Base-by-base conservation (phyloP, 345 rosid genomes). In the Capsella bursapastoris region DNA sequence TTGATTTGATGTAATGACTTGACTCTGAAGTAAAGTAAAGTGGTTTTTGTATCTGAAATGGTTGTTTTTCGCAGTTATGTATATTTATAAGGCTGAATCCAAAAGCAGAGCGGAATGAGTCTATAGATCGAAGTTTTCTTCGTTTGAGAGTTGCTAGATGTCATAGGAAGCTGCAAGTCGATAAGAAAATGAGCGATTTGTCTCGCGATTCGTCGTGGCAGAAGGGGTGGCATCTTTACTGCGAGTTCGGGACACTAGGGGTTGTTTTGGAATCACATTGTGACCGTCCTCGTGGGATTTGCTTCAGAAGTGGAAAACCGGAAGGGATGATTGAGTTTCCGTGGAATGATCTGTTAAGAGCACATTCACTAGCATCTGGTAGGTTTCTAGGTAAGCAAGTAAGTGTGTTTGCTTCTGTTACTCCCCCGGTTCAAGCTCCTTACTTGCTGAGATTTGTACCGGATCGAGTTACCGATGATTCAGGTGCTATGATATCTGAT, bases 401-500 rank as follows among this genome's bases (percentile, higher is more conserved):
- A 27, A 78, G 86, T 60, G 64, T 86, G 40, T 79, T 79, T 57
- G 86, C 83, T 66, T 94, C 98, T 0, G 84, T 89, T 63, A 91
- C 97, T 11, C 91, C 97, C 1, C 97, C 97, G 1, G 93, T 81
- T 73, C 98, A 91, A 82, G 97, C 91, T 1, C 86, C 97, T 0
- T 94, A 89, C 80, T 53, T 94, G 84, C 71, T 94, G 57, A 87
- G 93, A 68, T 91, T 95, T 73, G 97, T 94, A 66, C 96, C 98
- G 0, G 98, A 94, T 62, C 79, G 87, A 79, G 98, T 91, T 27
- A 89, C 95, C 0, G 96, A 94, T 81, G 95, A 94, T 82, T 89
- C 91, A 0, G 95, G 98, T 40, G 93, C 95, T 62, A 91, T 94
- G 98, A 66, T 94, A 71, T 94, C 98, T 0, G 96, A 91, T 68